Percentiles rank a stretch among this genome's conserved stretches.
phyloP scores from a whole-genome alignment of 139 green algal genomes.

The Deuterostichococcus epilithicus region DNA sequence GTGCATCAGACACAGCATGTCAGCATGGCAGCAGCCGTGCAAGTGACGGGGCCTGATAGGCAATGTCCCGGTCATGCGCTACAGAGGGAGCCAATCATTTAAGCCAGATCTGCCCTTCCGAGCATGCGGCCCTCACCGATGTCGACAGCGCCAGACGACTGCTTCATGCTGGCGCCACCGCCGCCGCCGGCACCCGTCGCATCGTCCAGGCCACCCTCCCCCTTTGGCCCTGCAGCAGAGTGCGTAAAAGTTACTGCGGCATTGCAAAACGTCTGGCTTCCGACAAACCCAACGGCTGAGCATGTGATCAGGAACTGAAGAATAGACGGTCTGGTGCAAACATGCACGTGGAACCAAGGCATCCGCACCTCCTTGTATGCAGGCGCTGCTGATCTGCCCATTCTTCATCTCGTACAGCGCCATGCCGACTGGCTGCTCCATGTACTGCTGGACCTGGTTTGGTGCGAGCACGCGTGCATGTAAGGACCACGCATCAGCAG shows the following conservation, averaged over 20 bases:
- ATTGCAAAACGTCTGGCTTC: too few relatives aligned
- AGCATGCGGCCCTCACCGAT: slow-evolving; percentile 26
- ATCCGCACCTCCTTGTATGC: slow-evolving; percentile 51
- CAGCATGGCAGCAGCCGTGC: background rate
- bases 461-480: background rate
- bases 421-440: slow-evolving; percentile 63
- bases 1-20: background rate
- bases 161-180: slow-evolving; percentile 44
- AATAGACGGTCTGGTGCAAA: background rate
- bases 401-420: slow-evolving; percentile 65
- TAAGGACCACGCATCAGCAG: background rate
- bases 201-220: slow-evolving; percentile 77
- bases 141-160: slow-evolving; percentile 43
- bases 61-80: too few relatives aligned
- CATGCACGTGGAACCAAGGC: background rate
- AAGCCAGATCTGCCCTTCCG: too few relatives aligned
- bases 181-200: slow-evolving; percentile 60
- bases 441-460: slow-evolving; percentile 29
- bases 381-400: slow-evolving; percentile 45
- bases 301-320: slow-evolving; percentile 5
- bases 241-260: background rate
- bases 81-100: too few relatives aligned
- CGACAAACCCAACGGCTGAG: background rate
- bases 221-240: slow-evolving; percentile 50
- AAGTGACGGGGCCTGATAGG: too few relatives aligned